Evolutionary conservation across 805 yeast species (phyloP), one percentile per base, ranked within the genome.

Genomic region (Teunomyces aglyptinius): DNA sequence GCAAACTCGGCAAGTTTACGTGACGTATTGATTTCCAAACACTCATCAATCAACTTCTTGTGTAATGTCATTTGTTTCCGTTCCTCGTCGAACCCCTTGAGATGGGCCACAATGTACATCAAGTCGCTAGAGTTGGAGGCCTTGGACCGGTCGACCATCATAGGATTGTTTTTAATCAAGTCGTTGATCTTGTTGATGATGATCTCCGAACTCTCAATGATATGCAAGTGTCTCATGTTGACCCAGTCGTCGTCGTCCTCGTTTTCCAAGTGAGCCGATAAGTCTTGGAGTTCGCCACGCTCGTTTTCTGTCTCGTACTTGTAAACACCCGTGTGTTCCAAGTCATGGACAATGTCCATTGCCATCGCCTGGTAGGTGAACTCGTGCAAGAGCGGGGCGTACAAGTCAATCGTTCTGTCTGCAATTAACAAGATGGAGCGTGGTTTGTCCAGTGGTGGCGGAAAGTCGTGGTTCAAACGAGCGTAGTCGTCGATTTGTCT

Each of bases 331-430:
- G 44, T 70, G 64, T 63, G 66, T 68, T 55, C 78, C 51, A 73
- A 64, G 36, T 67, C 59, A 26, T 68, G 69, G 1, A 77, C 75
- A 22, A 85, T 66, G 63, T 92, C 99, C 69, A 85, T 85, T 15
- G 91, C 86, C 87, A 91, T 83, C 4, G 97, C 91, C 66, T 92
- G 96, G 65, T 91, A 94, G 19, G 85, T 80, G 65, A 91, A 89
- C 61, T 89, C 96, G 64, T 94, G 98, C 45, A 91, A 66, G 40
- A 94, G 62, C 0, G 97, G 96, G 5, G 94, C 86, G 56, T 80
- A 80, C 41, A 86, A 70, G 63, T 95, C 99, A 61, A 90, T 61
- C 1, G 96, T 77, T 51, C 99, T 76, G 64, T 94, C 99, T 2
- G 87, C 73, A 15, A 94, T 80, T 28, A 94, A 64, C 52, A 92